Evolutionary conservation across 345 rosid species (phyloP).

Genomic region (Lenwebbia sp.): DNA sequence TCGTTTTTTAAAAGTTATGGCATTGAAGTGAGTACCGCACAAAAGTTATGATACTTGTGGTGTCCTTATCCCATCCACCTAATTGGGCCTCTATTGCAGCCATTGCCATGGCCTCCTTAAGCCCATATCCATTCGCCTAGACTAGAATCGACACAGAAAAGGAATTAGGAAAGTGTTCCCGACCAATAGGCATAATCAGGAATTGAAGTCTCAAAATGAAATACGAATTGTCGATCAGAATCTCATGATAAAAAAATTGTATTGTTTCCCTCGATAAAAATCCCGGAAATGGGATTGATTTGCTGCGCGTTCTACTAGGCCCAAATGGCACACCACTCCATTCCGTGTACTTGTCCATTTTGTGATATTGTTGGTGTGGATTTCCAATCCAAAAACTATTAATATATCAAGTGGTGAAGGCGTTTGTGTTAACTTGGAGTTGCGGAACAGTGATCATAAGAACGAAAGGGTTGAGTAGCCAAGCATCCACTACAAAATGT

Average conservation of each 20-base stretch:
- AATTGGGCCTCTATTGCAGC: neutral
- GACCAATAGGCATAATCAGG: neutral
- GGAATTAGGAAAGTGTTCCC: neutral
- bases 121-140: neutral
- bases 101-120: neutral
- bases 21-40: too few species aligned
- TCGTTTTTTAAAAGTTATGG: too few species aligned
- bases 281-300: neutral
- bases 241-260: neutral
- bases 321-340: neutral
- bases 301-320: neutral
- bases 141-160: neutral
- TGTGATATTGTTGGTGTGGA: neutral
- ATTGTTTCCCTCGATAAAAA: neutral
- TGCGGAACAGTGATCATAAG: neutral
- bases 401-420: neutral
- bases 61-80: neutral
- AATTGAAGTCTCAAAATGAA: neutral
- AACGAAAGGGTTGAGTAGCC: neutral
- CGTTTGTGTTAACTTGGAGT: neutral
- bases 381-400: neutral
- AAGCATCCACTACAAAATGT: neutral
- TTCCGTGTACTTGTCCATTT: neutral
- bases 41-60: too few species aligned
- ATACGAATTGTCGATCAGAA: neutral